Evolutionary conservation across 2,329 filamentous ascomycete genomes (phyloP), one percentile per base, ranked within the genome.

Genomic region (Fusarium agapanthi): DNA sequence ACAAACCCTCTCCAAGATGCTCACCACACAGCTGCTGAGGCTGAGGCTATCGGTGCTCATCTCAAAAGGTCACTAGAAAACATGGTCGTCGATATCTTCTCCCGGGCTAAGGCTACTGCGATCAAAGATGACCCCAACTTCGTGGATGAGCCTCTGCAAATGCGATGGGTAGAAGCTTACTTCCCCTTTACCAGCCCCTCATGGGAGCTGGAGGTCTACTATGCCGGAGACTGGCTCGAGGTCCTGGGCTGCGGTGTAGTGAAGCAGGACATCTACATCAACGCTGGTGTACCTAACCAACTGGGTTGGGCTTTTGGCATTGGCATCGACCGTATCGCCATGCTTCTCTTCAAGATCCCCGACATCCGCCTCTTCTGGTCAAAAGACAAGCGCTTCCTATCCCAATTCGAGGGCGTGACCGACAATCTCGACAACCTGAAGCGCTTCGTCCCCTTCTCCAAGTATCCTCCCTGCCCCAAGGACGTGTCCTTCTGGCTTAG

Each of bases 341-440:
- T 99, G 96, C 89, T 99, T 40, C 89, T 99, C 30, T 99, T 98
- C 85, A 92, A 93, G 66, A 97, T 99, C 66, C 94, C 95, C 0
- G 96, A 99, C 79, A 99, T 99, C 75, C 92, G 96, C 18, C 90
- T 98, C 9, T 98, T 99, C 85, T 99, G 96, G 96, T 97, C 93
- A 37, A 86, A 87, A 61, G 96, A 99, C 80, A 79, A 87, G 76
- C 90, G 96, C 14, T 99, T 99, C 83, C 84, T 97, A n/a, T 86
- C 85, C 16, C 96, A 99, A 82, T 99, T 99, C 82, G 85, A 84
- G 28, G 89, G 89, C 43, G 85, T 91, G 6, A 88, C 87, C 6
- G 85, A 85, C 54, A 77, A 88, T 69, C 79, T 88, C 22, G 78
- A 81, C 47, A 79, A 75, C 47, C 79, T 92, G 55, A 85, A 82